Percentiles rank a stretch among this genome's conserved stretches.
Evolutionary conservation across 768 basidiomycete species (phyloP).

Genomic region (Mrakia hoshinonis): DNA sequence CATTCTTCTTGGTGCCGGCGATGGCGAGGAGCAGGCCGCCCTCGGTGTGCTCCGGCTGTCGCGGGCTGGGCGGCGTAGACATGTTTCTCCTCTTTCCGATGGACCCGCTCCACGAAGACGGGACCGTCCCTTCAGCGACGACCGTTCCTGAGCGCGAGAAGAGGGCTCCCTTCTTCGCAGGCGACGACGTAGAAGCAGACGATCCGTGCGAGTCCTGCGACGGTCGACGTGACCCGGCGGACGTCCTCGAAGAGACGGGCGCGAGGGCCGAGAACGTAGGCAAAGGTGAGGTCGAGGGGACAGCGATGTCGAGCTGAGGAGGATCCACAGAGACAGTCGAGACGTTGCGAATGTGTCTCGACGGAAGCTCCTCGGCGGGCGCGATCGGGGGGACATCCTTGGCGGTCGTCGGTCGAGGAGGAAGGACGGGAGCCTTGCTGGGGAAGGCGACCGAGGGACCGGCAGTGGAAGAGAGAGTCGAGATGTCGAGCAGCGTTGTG

Average conservation of each 20-base stretch:
- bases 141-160: background rate
- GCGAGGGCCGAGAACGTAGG: background rate
- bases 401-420: background rate
- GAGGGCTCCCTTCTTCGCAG: background rate
- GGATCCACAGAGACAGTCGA: background rate
- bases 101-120: background rate
- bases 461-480: background rate
- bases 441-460: background rate
- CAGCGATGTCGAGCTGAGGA: background rate
- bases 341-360: background rate
- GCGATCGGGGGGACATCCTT: no score
- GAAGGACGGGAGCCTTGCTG: background rate
- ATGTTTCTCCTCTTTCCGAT: slow-evolving; percentile 3
- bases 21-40: background rate
- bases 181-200: background rate
- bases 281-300: background rate
- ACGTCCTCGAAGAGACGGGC: no score
- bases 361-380: background rate
- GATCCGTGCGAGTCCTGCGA: background rate
- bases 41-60: background rate
- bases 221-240: no score
- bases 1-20: background rate
- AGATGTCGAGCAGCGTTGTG: slow-evolving; percentile 7
- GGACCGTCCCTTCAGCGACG: background rate
- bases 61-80: background rate